These are phyloP conservation scores for Friedmanniomyces endolithicus DNA, from an alignment of 495 filamentous ascomycete species.

Conservation along the genomic window DNA sequence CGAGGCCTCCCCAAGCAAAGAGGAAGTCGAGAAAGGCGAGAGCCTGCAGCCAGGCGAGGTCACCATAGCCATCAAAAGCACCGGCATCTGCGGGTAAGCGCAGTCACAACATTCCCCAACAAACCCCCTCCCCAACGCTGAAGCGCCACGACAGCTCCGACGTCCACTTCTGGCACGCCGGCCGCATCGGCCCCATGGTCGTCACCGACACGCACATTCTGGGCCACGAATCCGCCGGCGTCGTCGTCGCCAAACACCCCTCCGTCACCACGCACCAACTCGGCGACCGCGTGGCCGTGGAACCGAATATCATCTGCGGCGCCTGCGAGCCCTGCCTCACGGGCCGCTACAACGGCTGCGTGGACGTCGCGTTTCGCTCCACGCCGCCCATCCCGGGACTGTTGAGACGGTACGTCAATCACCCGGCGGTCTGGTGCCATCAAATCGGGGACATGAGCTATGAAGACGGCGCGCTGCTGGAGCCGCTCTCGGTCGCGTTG, in stretches of 20 bases:
- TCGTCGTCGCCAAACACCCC: constrained; percentile 68
- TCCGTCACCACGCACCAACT: constrained; percentile 60
- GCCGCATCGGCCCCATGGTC: constrained; percentile 89
- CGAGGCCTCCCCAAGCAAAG: constrained; percentile 59
- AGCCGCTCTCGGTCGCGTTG: constrained; percentile 75
- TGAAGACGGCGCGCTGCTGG: constrained; percentile 75
- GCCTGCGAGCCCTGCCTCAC: constrained; percentile 81
- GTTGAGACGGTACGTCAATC: constrained; percentile 82
- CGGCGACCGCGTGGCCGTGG: constrained; percentile 80
- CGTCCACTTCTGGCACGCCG: constrained; percentile 91
- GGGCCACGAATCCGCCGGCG: constrained; percentile 82
- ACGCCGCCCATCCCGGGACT: constrained; percentile 84
- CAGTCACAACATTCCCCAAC: too few species aligned
- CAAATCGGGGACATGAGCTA: constrained; percentile 78
- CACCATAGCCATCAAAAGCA: constrained; percentile 72
- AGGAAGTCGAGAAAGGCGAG: constrained; percentile 58
- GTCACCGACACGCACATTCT: constrained; percentile 77
- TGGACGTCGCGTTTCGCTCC: constrained; percentile 68
- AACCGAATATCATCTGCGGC: constrained; percentile 83
- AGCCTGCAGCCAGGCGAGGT: constrained; percentile 69
- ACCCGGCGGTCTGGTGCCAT: constrained; percentile 84
- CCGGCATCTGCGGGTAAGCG: constrained; percentile 81
- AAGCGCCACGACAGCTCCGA: constrained; percentile 50
- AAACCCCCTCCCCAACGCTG: neutral
- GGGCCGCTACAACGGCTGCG: constrained; percentile 86